phyloP scores from a whole-genome alignment of 306 rosid genomes.

The Aeschynomene evenia region DNA sequence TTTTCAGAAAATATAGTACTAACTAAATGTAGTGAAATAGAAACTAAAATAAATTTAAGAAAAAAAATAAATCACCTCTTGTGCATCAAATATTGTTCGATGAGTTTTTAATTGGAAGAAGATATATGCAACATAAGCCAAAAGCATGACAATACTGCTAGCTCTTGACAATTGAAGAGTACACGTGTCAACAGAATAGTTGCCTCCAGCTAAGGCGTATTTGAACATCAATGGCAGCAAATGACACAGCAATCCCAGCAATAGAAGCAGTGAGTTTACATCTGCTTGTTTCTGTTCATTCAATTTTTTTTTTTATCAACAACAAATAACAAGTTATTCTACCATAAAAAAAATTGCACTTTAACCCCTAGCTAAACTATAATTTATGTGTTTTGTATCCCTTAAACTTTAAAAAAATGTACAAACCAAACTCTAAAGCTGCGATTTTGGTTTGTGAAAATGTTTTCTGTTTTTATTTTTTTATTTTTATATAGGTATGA shows the following conservation, averaged over 20 bases:
- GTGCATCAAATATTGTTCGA: conserved; percentile 67
- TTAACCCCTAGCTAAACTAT: no score
- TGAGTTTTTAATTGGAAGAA: conserved; percentile 91
- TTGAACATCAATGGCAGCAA: conserved; percentile 71
- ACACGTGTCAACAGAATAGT: conserved; percentile 23
- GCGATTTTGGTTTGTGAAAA: no score
- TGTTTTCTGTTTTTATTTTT: no score
- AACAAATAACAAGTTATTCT: no score
- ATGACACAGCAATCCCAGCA: conserved; percentile 81
- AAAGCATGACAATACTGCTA: conserved; percentile 78
- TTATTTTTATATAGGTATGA: no score
- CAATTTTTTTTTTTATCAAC: no score
- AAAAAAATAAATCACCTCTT: conserved; percentile 69
- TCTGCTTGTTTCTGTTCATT: conserved; percentile 81
- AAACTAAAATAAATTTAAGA: background rate
- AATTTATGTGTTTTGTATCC: no score
- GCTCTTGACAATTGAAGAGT: conserved; percentile 86
- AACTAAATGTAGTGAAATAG: background rate
- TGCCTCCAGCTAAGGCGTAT: conserved; percentile 34
- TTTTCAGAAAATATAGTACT: background rate
- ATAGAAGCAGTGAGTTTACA: conserved; percentile 66
- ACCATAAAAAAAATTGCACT: no score
- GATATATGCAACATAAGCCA: conserved; percentile 71
- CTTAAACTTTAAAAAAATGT: no score
- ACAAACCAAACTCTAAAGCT: no score